These are phyloP conservation scores for Agarophyton chilense DNA, from an alignment of 23 red algal genomes.

Conservation along the genomic window DNA sequence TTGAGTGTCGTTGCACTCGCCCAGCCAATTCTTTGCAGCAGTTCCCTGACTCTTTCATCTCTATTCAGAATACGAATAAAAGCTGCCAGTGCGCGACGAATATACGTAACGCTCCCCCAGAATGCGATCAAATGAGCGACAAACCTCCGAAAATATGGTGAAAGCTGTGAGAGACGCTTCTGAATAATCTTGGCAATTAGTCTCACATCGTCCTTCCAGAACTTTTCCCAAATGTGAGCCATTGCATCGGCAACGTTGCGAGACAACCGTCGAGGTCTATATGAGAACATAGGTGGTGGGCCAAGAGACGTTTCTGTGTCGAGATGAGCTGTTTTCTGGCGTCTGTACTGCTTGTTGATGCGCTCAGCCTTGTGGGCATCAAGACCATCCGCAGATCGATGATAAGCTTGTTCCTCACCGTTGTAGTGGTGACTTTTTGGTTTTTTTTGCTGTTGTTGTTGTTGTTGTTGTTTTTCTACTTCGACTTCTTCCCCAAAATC, in stretches of 20 bases:
- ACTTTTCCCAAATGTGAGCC: conserved; percentile 48
- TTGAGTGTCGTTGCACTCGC: conserved; percentile 48
- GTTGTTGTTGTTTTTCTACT: not conserved
- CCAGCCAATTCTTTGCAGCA: conserved; percentile 63
- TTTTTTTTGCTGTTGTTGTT: not conserved
- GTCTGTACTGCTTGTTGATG: not conserved
- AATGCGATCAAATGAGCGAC: conserved; percentile 55
- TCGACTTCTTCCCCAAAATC: not conserved
- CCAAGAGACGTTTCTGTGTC: conserved; percentile 14
- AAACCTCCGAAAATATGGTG: conserved; percentile 48
- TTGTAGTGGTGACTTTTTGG: not conserved
- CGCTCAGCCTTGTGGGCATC: not conserved
- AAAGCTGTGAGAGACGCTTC: conserved; percentile 49
- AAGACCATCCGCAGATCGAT: not conserved
- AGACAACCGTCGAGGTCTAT: conserved; percentile 33
- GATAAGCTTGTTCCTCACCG: not conserved
- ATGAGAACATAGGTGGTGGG: conserved; percentile 48
- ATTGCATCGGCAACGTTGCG: conserved; percentile 68
- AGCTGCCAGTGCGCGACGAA: conserved; percentile 57
- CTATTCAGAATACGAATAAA: conserved; percentile 69
- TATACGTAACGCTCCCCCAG: conserved; percentile 47
- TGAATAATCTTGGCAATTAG: conserved; percentile 49
- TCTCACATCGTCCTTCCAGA: conserved; percentile 59
- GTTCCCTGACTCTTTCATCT: conserved; percentile 57
- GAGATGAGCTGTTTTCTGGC: not conserved